These are phyloP conservation scores for Cephalotrichum gorgonifer DNA, from an alignment of 2,329 filamentous ascomycete genomes.

Conservation along the genomic window DNA sequence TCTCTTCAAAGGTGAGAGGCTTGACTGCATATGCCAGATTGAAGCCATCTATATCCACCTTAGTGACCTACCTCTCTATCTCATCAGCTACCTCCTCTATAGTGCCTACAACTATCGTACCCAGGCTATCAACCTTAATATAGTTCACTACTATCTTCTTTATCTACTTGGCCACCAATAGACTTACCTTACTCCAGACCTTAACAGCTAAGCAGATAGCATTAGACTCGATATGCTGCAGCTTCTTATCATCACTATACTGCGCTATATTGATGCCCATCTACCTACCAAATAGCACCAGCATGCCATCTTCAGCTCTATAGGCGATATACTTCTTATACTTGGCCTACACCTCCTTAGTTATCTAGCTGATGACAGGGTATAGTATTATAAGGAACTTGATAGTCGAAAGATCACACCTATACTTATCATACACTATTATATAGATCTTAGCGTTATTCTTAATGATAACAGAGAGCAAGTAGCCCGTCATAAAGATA, in stretches of 20 bases:
- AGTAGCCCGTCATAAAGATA: slow-evolving; percentile 51
- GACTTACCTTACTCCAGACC: slow-evolving; percentile 28
- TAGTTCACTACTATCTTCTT: slow-evolving; percentile 21
- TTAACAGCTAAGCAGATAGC: slow-evolving; percentile 43
- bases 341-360: slow-evolving; percentile 41
- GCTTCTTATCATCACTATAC: slow-evolving; percentile 53
- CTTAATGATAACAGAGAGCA: slow-evolving; percentile 40
- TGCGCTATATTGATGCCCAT: slow-evolving; percentile 52
- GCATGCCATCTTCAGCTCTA: slow-evolving; percentile 49
- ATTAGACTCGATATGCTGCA: slow-evolving; percentile 50
- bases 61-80: slow-evolving; percentile 25
- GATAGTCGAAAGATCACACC: slow-evolving; percentile 42
- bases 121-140: slow-evolving; percentile 20
- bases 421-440: slow-evolving; percentile 31
- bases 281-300: slow-evolving; percentile 58
- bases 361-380: slow-evolving; percentile 48
- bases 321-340: slow-evolving; percentile 43
- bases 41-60: slow-evolving; percentile 54
- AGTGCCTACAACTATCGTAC: slow-evolving; percentile 19
- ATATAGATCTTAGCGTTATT: slow-evolving; percentile 47
- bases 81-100: slow-evolving; percentile 19
- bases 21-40: slow-evolving; percentile 21
- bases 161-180: slow-evolving; percentile 22
- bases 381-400: slow-evolving; percentile 52
- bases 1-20: slow-evolving; percentile 55